Evolutionary conservation across 2,329 filamentous ascomycete species (phyloP).

Genomic region (Ceratocystis lukuohia): DNA sequence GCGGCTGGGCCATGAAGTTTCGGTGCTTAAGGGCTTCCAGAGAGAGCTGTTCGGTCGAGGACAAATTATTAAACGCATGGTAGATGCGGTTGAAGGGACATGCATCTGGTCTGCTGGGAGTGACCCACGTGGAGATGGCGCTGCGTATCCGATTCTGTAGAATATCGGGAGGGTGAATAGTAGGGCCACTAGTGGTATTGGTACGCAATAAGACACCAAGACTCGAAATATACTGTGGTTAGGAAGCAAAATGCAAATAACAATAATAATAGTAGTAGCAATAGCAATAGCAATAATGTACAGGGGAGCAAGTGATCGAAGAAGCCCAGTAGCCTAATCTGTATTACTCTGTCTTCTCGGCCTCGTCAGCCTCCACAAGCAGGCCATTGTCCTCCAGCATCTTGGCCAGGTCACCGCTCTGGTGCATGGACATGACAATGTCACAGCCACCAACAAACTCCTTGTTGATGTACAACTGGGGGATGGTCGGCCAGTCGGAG

Average conservation of each 20-base stretch:
- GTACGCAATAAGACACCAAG: neutral
- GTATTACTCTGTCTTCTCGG: slow-evolving; percentile 24
- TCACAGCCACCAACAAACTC: slow-evolving; percentile 98
- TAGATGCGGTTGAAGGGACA: slow-evolving; percentile 53
- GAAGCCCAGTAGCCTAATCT: neutral
- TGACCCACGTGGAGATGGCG: slow-evolving; percentile 75
- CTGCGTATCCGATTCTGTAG: slow-evolving; percentile 38
- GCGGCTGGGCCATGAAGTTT: slow-evolving; percentile 58
- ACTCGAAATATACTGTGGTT: slow-evolving; percentile 1
- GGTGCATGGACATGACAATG: slow-evolving; percentile 93
- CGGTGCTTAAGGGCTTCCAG: slow-evolving; percentile 50
- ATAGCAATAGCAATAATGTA: slow-evolving; percentile 18
- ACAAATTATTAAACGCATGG: slow-evolving; percentile 67
- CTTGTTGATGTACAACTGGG: slow-evolving; percentile 87
- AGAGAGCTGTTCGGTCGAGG: slow-evolving; percentile 70
- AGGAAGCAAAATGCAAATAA: slow-evolving; percentile 9
- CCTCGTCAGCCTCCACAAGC: slow-evolving; percentile 42
- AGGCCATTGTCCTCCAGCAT: slow-evolving; percentile 84
- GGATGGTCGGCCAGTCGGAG: slow-evolving; percentile 97
- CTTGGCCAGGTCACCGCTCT: slow-evolving; percentile 85
- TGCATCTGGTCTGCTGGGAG: slow-evolving; percentile 79
- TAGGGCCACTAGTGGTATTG: neutral
- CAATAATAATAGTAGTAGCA: slow-evolving; percentile 19
- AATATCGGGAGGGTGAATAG: neutral
- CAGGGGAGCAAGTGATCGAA: slow-evolving; percentile 16